These are phyloP conservation scores for Didymella arachidicola DNA, from an alignment of 2,329 filamentous ascomycete species.

Conservation along the genomic window DNA sequence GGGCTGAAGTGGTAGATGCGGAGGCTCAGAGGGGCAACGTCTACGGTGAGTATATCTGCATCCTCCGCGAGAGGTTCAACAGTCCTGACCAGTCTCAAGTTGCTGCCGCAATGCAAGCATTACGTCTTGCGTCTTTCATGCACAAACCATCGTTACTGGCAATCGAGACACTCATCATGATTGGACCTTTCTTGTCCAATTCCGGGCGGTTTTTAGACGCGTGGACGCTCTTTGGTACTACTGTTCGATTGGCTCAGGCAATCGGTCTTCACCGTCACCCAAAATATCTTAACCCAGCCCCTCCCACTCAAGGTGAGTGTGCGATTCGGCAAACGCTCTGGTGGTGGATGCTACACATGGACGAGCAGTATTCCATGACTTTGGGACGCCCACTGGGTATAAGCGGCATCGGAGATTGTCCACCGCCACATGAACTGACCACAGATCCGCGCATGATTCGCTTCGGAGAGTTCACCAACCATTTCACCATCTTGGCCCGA, in stretches of 20 bases:
- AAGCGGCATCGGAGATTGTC: conserved; percentile 59
- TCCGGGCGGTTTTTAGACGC: conserved; percentile 60
- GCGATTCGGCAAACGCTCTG: conserved; percentile 56
- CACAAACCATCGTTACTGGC: conserved; percentile 57
- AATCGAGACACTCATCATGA: conserved; percentile 58
- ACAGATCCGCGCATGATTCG: conserved; percentile 55
- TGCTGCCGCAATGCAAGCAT: conserved; percentile 60
- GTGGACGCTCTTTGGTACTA: conserved; percentile 59
- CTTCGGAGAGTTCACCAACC: conserved; percentile 56
- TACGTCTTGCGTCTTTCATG: conserved; percentile 59
- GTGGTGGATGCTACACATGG: conserved; percentile 64
- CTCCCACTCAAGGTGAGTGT: conserved; percentile 52
- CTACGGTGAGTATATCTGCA: conserved; percentile 51
- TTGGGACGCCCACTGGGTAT: conserved; percentile 59
- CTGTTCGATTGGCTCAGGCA: conserved; percentile 58
- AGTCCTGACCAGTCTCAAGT: conserved; percentile 43
- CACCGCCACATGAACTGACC: conserved; percentile 55
- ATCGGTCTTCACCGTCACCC: conserved; percentile 60
- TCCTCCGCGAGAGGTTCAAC: not conserved
- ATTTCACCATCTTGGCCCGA: conserved; percentile 58
- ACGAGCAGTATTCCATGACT: conserved; percentile 60
- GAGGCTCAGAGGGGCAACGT: conserved; percentile 53
- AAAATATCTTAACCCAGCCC: conserved; percentile 54
- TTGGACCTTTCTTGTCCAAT: conserved; percentile 59
- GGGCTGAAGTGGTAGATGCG: conserved; percentile 46